Conservation (phyloP, 768 basidiomycete genomes). For the Solioccasus polychromus region DNA sequence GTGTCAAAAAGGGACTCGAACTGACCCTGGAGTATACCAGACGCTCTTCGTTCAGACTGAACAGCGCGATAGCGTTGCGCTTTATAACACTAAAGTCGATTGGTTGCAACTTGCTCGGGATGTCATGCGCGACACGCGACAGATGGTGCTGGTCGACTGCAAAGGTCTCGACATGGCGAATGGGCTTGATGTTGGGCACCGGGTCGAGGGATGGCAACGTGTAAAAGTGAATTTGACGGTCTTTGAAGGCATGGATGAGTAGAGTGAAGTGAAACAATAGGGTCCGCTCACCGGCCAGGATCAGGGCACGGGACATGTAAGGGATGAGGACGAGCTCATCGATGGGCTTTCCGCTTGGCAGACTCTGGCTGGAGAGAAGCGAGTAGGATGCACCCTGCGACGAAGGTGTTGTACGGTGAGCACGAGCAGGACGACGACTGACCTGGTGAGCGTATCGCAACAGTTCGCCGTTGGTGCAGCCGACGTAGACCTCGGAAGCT, state of each 20-base stretch:
- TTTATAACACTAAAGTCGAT: slow-evolving; percentile 77
- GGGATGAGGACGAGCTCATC: slow-evolving; percentile 81
- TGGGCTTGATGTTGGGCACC: slow-evolving; percentile 64
- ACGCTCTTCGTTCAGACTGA: slow-evolving; percentile 58
- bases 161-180: slow-evolving; percentile 77
- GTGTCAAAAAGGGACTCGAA: background rate
- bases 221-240: slow-evolving; percentile 73
- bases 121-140: slow-evolving; percentile 44
- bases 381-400: slow-evolving; percentile 60
- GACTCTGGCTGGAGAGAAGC: slow-evolving; percentile 63
- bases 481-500: slow-evolving; percentile 87
- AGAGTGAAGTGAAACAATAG: background rate
- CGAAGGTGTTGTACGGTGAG: too few species aligned
- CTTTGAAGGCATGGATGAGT: slow-evolving; percentile 27
- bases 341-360: slow-evolving; percentile 68
- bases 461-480: slow-evolving; percentile 81
- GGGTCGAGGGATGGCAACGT: slow-evolving; percentile 78
- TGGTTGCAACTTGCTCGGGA: slow-evolving; percentile 41
- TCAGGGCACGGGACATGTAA: slow-evolving; percentile 66
- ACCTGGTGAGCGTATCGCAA: slow-evolving; percentile 75
- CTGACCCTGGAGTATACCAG: slow-evolving; percentile 59
- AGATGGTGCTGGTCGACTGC: slow-evolving; percentile 80
- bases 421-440: too few species aligned
- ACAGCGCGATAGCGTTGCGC: slow-evolving; percentile 59
- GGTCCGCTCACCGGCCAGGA: slow-evolving; percentile 64